Evolutionary conservation across 768 basidiomycete species (phyloP).

Genomic region (Amyloporia xantha): DNA sequence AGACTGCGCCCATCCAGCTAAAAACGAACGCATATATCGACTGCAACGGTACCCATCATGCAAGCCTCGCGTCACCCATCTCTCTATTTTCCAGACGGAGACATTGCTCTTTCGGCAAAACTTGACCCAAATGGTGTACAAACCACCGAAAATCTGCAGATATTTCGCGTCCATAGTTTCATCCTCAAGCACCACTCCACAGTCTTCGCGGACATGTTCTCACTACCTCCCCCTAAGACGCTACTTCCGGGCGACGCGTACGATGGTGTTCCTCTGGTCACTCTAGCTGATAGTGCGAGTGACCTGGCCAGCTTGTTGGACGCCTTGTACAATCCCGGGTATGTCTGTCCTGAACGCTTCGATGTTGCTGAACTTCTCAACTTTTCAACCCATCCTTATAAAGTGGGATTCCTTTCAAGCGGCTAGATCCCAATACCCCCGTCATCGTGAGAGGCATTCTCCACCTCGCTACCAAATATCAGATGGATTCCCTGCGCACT

Average conservation of each 20-base stretch:
- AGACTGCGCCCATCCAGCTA: too few relatives aligned
- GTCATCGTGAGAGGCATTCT: constrained; percentile 13
- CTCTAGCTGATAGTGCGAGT: constrained; percentile 8
- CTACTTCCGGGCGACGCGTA: background rate
- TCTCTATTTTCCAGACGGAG: background rate
- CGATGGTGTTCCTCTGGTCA: constrained; percentile 9
- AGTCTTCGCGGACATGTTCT: constrained; percentile 12
- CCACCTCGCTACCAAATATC: constrained; percentile 24
- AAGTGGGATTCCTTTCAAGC: constrained; percentile 13
- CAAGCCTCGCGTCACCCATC: background rate
- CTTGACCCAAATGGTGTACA: background rate
- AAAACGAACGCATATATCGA: too few relatives aligned
- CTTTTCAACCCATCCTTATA: too few relatives aligned
- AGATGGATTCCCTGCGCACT: constrained; percentile 19
- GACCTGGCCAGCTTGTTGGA: constrained; percentile 8
- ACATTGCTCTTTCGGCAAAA: background rate
- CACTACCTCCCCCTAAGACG: background rate
- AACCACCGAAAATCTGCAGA: background rate
- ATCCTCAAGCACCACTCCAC: constrained; percentile 12
- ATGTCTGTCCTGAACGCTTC: background rate
- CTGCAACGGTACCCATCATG: background rate
- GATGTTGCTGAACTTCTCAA: background rate
- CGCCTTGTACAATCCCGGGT: constrained; percentile 11
- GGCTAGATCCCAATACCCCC: constrained; percentile 16
- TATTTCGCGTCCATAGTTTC: constrained; percentile 13